These are phyloP conservation scores for Cytospora mali DNA, from an alignment of 2,329 filamentous ascomycete genomes.

Conservation along the genomic window DNA sequence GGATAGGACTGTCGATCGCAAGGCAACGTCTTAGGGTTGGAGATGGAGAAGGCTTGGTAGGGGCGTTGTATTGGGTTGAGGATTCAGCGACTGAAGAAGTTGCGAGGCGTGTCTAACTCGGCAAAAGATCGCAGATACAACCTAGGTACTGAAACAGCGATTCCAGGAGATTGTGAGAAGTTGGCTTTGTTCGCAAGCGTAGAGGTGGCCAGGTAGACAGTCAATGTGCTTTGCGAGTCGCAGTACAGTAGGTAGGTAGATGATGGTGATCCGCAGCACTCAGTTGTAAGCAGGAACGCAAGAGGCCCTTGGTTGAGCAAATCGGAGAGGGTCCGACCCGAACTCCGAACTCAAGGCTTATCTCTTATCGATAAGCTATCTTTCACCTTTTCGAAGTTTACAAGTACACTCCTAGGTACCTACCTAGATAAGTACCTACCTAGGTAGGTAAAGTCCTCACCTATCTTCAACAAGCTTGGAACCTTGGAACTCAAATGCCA, in stretches of 20 bases:
- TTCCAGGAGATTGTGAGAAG: background rate
- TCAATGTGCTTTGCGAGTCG: background rate
- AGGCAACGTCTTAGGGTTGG: background rate
- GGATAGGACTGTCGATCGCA: background rate
- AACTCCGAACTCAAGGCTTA: background rate
- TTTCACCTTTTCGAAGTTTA: background rate
- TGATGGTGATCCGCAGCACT: background rate
- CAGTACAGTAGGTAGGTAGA: background rate
- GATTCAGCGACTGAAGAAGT: background rate
- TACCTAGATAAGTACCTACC: no score
- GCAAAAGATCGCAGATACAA: background rate
- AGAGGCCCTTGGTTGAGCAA: background rate
- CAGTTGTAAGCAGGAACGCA: background rate
- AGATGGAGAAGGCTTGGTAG: background rate
- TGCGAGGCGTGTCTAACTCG: slow-evolving; percentile 1
- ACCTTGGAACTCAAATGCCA: no score
- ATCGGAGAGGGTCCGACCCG: background rate
- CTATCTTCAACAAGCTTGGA: no score
- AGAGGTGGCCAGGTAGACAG: background rate
- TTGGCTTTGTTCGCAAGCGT: background rate
- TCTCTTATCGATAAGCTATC: background rate
- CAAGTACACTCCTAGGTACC: background rate
- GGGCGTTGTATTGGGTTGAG: background rate
- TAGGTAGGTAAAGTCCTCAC: no score
- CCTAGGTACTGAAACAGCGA: background rate